phyloP scores from a whole-genome alignment of 2,329 filamentous ascomycete species.

The Colletotrichum tropicicola region DNA sequence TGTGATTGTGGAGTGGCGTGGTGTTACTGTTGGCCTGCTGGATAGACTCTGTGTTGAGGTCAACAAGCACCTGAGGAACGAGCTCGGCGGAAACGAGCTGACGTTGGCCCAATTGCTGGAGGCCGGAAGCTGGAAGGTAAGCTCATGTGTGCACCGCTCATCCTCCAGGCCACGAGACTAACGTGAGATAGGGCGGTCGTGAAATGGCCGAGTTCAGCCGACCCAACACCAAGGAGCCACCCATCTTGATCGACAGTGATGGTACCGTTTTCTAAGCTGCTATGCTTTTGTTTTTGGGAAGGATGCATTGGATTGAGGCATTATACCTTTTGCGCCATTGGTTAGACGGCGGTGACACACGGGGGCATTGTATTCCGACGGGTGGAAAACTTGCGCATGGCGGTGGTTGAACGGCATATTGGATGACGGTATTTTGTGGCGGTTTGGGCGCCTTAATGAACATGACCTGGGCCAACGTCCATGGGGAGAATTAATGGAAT shows the following conservation, averaged over 20 bases:
- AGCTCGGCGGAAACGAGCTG: slow-evolving; percentile 76
- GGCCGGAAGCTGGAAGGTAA: slow-evolving; percentile 97
- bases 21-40: slow-evolving; percentile 65
- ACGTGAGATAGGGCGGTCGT: slow-evolving; percentile 74
- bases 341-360: background rate
- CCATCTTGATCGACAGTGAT: slow-evolving; percentile 95
- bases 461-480: slow-evolving; percentile 7
- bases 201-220: slow-evolving; percentile 95
- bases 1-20: slow-evolving; percentile 69
- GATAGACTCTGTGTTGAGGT: slow-evolving; percentile 53
- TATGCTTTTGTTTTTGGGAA: background rate
- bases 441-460: slow-evolving; percentile 22
- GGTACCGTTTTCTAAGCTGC: slow-evolving; percentile 87
- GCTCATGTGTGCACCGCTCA: no score
- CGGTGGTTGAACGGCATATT: slow-evolving; percentile 6
- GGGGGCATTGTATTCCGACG: background rate
- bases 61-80: slow-evolving; percentile 69
- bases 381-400: background rate
- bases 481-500: slow-evolving; percentile 5
- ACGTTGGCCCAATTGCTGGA: slow-evolving; percentile 90
- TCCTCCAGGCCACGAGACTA: no score
- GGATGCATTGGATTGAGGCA: slow-evolving; percentile 25
- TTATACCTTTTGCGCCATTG: slow-evolving; percentile 26
- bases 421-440: slow-evolving; percentile 6
- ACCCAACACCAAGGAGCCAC: slow-evolving; percentile 95